phyloP scores from a whole-genome alignment of 345 rosid genomes.

The Populus tremula region DNA sequence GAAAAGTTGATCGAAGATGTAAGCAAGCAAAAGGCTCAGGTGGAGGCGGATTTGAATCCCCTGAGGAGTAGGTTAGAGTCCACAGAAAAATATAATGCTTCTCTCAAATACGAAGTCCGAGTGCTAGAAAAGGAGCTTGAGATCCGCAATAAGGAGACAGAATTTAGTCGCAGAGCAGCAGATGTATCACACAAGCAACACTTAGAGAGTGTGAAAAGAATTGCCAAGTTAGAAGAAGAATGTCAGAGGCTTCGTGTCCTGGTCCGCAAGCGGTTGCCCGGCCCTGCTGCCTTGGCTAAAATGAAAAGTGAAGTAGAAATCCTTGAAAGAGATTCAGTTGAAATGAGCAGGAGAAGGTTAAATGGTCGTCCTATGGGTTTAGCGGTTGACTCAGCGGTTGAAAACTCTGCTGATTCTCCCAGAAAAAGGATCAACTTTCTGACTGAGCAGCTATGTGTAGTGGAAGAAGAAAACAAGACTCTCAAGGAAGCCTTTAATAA shows the following conservation, averaged over 20 bases:
- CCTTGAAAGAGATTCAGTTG: slow-evolving; percentile 53
- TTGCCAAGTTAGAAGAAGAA: slow-evolving; percentile 85
- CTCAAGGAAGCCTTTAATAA: slow-evolving; percentile 64
- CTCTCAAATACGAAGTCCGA: slow-evolving; percentile 73
- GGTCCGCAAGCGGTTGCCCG: slow-evolving; percentile 80
- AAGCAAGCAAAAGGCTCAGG: slow-evolving; percentile 51
- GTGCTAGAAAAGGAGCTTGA: slow-evolving; percentile 91
- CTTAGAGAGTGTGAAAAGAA: slow-evolving; percentile 73
- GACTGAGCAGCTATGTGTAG: slow-evolving; percentile 55
- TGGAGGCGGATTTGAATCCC: slow-evolving; percentile 50
- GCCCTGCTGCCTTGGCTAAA: slow-evolving; percentile 75
- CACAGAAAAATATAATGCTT: slow-evolving; percentile 63
- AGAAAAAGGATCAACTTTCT: slow-evolving; percentile 44
- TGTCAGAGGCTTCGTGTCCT: slow-evolving; percentile 79
- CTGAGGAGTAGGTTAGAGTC: slow-evolving; percentile 59
- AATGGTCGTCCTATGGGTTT: slow-evolving; percentile 29
- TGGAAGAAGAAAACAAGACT: slow-evolving; percentile 80
- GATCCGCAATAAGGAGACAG: slow-evolving; percentile 87
- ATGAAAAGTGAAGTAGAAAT: slow-evolving; percentile 81
- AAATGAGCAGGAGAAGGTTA: slow-evolving; percentile 44
- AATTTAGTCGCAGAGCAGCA: slow-evolving; percentile 63
- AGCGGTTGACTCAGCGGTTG: slow-evolving; percentile 30
- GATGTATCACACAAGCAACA: slow-evolving; percentile 79
- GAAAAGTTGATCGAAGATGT: slow-evolving; percentile 57
- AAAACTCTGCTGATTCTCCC: slow-evolving; percentile 30